phyloP scores from a whole-genome alignment of 2,329 filamentous ascomycete genomes.

The Diaporthe helianthi region DNA sequence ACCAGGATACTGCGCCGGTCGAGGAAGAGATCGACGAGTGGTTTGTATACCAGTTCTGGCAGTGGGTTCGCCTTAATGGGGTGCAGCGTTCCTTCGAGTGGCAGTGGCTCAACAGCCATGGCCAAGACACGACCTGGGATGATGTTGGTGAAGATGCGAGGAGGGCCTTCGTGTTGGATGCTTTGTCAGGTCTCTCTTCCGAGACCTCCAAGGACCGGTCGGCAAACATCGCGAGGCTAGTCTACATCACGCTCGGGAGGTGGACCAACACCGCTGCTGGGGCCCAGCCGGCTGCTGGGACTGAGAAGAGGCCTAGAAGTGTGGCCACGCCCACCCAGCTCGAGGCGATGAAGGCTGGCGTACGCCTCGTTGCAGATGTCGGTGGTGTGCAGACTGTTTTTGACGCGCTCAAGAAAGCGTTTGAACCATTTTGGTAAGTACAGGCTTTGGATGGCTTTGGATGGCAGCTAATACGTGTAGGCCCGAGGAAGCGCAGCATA shows the following conservation, averaged over 20 bases:
- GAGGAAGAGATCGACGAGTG: conserved; percentile 95
- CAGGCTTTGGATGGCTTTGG: background rate
- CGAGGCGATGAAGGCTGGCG: conserved; percentile 63
- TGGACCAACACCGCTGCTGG: conserved; percentile 73
- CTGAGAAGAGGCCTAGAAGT: conserved; percentile 51
- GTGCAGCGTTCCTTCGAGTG: conserved; percentile 80
- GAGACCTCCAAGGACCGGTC: conserved; percentile 55
- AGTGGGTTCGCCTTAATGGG: conserved; percentile 79
- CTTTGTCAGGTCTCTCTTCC: conserved; percentile 53
- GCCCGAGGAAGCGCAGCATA: conserved; percentile 54
- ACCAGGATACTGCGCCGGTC: conserved; percentile 75
- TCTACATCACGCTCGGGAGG: conserved; percentile 71
- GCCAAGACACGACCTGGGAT: conserved; percentile 66
- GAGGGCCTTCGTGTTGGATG: conserved; percentile 62
- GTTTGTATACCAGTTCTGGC: conserved; percentile 91
- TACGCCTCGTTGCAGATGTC: conserved; percentile 57
- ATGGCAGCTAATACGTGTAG: conserved; percentile 41
- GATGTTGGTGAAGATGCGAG: conserved; percentile 64
- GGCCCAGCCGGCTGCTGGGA: conserved; percentile 44
- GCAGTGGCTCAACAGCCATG: conserved; percentile 69
- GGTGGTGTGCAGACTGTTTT: conserved; percentile 60
- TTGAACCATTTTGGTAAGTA: conserved; percentile 61
- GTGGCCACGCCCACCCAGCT: conserved; percentile 64
- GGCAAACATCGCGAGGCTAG: conserved; percentile 62
- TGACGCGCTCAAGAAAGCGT: conserved; percentile 55